Evolutionary conservation across 768 basidiomycete genomes (phyloP).

Genomic region (Tephrocybe sp.): DNA sequence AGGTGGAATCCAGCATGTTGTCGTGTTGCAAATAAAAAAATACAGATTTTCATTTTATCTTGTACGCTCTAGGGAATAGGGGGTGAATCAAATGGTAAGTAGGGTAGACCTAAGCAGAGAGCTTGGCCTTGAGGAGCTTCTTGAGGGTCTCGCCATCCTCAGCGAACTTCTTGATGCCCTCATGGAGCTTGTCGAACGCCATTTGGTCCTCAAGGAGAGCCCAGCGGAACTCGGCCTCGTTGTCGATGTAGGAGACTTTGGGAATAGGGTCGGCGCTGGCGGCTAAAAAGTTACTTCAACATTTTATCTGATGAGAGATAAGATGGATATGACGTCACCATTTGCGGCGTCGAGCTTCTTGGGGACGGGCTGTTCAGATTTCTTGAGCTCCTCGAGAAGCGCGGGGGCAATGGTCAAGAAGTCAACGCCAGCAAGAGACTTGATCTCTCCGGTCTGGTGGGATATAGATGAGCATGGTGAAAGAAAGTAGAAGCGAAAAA

Average conservation of each 20-base stretch:
- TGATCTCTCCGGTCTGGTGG: conserved; percentile 82
- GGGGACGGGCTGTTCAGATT: conserved; percentile 71
- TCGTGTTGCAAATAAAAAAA: too few species aligned
- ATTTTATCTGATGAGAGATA: conserved; percentile 3
- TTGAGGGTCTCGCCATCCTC: conserved; percentile 93
- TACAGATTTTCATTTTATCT: too few species aligned
- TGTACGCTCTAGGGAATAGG: too few species aligned
- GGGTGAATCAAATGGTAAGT: not conserved
- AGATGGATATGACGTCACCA: conserved; percentile 39
- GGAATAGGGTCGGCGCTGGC: conserved; percentile 57
- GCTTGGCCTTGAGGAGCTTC: conserved; percentile 67
- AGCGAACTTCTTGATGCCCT: conserved; percentile 98
- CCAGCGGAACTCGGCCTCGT: conserved; percentile 98
- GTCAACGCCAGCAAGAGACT: conserved; percentile 92
- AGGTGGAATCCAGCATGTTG: too few species aligned
- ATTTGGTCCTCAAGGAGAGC: conserved; percentile 86
- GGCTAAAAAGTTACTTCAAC: conserved; percentile 31
- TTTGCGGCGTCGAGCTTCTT: conserved; percentile 73
- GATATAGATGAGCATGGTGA: conserved; percentile 11
- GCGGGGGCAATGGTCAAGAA: conserved; percentile 93
- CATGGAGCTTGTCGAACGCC: conserved; percentile 99
- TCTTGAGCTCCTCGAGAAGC: conserved; percentile 91
- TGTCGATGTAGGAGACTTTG: conserved; percentile 84
- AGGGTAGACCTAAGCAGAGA: conserved; percentile 40
- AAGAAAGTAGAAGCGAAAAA: not conserved